Evolutionary conservation across 2,329 filamentous ascomycete species (phyloP).

Genomic region (Penicillium palitans): DNA sequence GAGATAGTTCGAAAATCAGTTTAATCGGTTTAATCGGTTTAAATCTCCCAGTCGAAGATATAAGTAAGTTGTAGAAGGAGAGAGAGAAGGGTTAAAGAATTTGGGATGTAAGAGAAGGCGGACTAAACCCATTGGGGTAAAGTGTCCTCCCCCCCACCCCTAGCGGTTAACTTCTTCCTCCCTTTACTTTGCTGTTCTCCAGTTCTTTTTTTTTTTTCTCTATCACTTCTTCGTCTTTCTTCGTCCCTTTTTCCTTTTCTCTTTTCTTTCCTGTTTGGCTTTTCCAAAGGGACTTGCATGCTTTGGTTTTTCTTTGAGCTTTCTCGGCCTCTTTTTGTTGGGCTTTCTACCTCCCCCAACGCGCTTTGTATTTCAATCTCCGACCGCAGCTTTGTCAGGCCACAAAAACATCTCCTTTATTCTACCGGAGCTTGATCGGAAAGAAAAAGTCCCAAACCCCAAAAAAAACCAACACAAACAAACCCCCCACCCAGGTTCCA

Average conservation of each 20-base stretch:
- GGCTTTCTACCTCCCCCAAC: conserved; percentile 8
- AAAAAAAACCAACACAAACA: background rate
- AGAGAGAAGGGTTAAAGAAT: background rate
- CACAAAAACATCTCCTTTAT: conserved; percentile 1
- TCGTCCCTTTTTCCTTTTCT: conserved; percentile 24
- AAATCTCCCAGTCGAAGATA: background rate
- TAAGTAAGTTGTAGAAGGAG: background rate
- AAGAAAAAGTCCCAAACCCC: background rate
- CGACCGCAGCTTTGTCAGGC: conserved; percentile 9
- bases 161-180: conserved; percentile 24
- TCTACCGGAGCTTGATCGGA: background rate
- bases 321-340: conserved; percentile 11
- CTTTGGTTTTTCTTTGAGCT: conserved; percentile 12
- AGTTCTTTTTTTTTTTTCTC: conserved; percentile 18
- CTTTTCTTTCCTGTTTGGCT: conserved; percentile 28
- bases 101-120: conserved; percentile 3
- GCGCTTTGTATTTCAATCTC: conserved; percentile 11
- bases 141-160: conserved; percentile 23
- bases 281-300: conserved; percentile 22
- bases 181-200: conserved; percentile 25
- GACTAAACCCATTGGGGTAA: conserved; percentile 25
- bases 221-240: conserved; percentile 12
- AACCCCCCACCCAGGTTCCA: background rate
- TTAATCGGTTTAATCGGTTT: no score
- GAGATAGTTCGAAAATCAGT: no score